Evolutionary conservation across 2,329 filamentous ascomycete species (phyloP).

Genomic region (Cladosporium colombiae): DNA sequence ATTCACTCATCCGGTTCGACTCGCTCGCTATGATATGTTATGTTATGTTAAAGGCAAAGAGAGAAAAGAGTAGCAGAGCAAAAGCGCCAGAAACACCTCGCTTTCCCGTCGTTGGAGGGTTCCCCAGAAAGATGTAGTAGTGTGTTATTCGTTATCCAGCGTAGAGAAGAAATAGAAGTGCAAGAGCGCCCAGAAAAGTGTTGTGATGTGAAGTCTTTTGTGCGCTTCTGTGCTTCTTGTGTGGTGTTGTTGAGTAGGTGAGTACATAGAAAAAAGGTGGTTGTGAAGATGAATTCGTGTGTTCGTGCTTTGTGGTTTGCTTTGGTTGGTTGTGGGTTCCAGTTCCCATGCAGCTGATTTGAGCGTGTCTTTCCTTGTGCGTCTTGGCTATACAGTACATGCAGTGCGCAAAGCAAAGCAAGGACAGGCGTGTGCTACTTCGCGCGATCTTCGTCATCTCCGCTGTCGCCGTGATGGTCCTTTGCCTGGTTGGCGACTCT

Average conservation of each 20-base stretch:
- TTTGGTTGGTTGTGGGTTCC: too few species aligned
- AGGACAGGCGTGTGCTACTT: background rate
- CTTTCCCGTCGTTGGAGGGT: background rate
- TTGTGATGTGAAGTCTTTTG: background rate
- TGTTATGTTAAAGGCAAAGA: background rate
- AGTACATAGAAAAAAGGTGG: conserved; percentile 2
- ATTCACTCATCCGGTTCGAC: background rate
- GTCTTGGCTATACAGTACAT: background rate
- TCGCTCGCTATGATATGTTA: background rate
- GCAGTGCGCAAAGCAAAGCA: background rate
- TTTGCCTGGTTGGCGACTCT: background rate
- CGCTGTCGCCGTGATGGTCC: background rate
- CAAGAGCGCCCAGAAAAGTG: background rate
- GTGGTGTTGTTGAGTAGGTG: background rate
- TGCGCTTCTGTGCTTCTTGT: background rate
- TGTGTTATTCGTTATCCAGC: conserved; percentile 12
- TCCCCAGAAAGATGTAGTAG: background rate
- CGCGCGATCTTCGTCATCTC: background rate
- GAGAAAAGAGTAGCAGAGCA: background rate
- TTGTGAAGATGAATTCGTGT: background rate
- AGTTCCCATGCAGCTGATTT: background rate
- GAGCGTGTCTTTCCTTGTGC: background rate
- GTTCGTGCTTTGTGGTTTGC: background rate
- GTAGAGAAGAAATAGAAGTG: background rate
- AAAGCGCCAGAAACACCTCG: background rate